Base-by-base conservation (phyloP, 2,329 filamentous ascomycete species). In the Xylariales sp. region DNA sequence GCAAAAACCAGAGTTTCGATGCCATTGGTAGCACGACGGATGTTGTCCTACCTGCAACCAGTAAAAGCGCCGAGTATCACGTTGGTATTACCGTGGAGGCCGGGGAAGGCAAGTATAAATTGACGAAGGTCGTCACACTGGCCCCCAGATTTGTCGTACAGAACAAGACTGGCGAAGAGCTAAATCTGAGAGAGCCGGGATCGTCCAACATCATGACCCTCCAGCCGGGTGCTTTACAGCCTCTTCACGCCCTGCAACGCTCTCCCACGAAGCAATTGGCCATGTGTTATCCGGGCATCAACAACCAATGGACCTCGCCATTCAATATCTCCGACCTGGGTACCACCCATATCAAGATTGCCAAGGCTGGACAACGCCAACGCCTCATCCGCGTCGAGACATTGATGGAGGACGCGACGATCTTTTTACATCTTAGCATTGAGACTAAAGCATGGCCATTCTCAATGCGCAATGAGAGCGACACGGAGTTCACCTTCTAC, bases 371-470 rank as follows among this genome's bases (percentile, higher is more conserved):
- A 11, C 88, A 96, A 63, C 80, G 90, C 28, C 94, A 98, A 60
- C 84, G 83, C 49, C 76, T 98, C 8, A 79, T 97, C 35, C 81
- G 91, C 38, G 77, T 94, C 10, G 93, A 98, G 59, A 79, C 96
- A 31, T 71, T 98, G 33, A 84, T 96, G 76, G 94, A 98, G 61
- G 82, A 87, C 47, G 88, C 91, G 0, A 97, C 91, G 1, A 84
- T 98, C 29, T 98, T 97, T 71, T 63, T 97, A 24, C 88, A 95
- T 55, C 76, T 98, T 44, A 93, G 82, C 56, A 73, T 91, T 51
- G 93, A 98, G 66, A 89, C 80, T 5, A 94, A 93, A 62, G 88
- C 95, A 58, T 98, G 93, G 93, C 93, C 93, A 0, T 98, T 93
- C 66, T 96, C 90, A 0, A 96, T 98, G 83, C 85, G 93, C 50